Evolutionary conservation across 1,284 basidiomycete genomes (phyloP).

Genomic region (Melampsora larici-populina): DNA sequence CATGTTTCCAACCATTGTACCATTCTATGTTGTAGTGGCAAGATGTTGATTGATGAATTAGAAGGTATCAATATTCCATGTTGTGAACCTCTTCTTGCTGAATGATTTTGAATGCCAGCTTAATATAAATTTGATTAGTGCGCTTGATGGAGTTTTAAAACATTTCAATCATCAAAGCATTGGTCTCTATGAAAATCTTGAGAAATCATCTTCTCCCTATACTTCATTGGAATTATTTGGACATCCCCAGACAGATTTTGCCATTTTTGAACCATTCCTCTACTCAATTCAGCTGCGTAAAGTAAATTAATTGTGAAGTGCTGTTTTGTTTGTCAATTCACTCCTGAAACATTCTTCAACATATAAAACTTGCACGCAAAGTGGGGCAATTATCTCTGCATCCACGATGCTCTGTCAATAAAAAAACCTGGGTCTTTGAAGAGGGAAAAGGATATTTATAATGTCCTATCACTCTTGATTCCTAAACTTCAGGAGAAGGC

Average conservation of each 20-base stretch:
- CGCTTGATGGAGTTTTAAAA: slow-evolving; percentile 93
- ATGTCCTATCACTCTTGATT: too few relatives aligned
- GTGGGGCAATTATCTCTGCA: too few relatives aligned
- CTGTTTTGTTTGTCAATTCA: too few relatives aligned
- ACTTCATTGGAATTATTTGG: slow-evolving; percentile 88
- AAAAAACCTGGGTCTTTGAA: too few relatives aligned
- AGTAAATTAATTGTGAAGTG: too few relatives aligned
- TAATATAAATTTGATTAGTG: slow-evolving; percentile 91
- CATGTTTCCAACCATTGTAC: slow-evolving; percentile 86
- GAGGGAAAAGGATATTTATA: too few relatives aligned
- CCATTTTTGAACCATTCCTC: too few relatives aligned
- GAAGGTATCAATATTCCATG: slow-evolving; percentile 77
- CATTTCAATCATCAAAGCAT: slow-evolving; percentile 83
- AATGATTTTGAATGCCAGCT: slow-evolving; percentile 83
- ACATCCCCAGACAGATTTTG: slow-evolving; percentile 77
- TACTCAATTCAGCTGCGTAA: too few relatives aligned
- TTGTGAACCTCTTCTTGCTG: slow-evolving; percentile 73
- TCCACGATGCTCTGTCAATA: too few relatives aligned
- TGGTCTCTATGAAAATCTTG: slow-evolving; percentile 84
- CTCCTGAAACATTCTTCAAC: too few relatives aligned
- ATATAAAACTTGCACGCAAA: too few relatives aligned
- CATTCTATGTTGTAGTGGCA: slow-evolving; percentile 91
- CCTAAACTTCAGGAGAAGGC: too few relatives aligned
- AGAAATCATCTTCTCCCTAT: slow-evolving; percentile 98
- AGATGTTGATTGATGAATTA: slow-evolving; percentile 96